phyloP scores from a whole-genome alignment of 2,329 filamentous ascomycete species.

The Pezicula neosporulosa region DNA sequence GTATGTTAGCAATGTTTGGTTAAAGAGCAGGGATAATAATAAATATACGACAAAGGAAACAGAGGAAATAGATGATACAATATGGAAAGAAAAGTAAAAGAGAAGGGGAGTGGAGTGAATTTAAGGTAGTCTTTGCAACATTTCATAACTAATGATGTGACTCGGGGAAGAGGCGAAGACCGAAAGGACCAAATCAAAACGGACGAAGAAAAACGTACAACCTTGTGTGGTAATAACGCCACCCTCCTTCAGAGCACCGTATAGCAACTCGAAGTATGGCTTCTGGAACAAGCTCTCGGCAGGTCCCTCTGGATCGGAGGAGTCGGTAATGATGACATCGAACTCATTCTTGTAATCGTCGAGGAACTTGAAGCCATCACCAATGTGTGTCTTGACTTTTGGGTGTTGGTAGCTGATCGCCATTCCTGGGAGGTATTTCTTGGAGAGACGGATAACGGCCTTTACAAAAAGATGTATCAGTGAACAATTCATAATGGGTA shows the following conservation, averaged over 20 bases:
- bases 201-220: slow-evolving; percentile 82
- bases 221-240: slow-evolving; percentile 99
- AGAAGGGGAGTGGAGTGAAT: background rate
- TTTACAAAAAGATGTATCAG: slow-evolving; percentile 26
- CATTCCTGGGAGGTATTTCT: slow-evolving; percentile 96
- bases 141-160: background rate
- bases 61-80: background rate
- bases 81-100: slow-evolving; percentile 1
- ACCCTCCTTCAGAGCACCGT: slow-evolving; percentile 85
- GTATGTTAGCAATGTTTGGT: slow-evolving; percentile 5
- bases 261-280: slow-evolving; percentile 94
- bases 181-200: slow-evolving; percentile 15
- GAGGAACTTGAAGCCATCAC: slow-evolving; percentile 98
- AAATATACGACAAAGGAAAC: slow-evolving; percentile 1
- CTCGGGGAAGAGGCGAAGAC: background rate
- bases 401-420: slow-evolving; percentile 89
- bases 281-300: slow-evolving; percentile 98
- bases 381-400: slow-evolving; percentile 87
- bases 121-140: background rate
- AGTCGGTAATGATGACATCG: slow-evolving; percentile 99
- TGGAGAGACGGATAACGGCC: slow-evolving; percentile 97
- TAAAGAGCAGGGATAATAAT: background rate
- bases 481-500: slow-evolving; percentile 4
- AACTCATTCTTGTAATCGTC: slow-evolving; percentile 95
- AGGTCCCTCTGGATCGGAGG: slow-evolving; percentile 93